Conservation (phyloP, 371 early-diverging fungal genomes). For the Astathelohania contejeani region DNA sequence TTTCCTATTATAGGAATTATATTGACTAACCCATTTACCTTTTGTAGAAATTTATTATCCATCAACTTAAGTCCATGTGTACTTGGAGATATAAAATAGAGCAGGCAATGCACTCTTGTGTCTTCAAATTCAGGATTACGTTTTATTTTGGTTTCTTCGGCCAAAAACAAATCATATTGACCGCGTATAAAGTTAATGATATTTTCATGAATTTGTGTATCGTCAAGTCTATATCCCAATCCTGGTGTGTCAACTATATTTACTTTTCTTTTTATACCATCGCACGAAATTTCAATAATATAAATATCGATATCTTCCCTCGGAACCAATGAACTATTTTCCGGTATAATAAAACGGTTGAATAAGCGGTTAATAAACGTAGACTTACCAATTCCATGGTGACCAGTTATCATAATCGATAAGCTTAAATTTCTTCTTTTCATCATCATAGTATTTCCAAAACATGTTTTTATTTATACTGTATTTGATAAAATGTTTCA, state of each 20-base stretch:
- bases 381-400: conserved; percentile 39
- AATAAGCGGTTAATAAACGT: conserved; percentile 46
- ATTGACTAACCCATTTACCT: conserved; percentile 38
- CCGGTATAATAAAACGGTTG: conserved; percentile 22
- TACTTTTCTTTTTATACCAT: conserved; percentile 35
- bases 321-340: neutral
- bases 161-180: conserved; percentile 44
- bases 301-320: conserved; percentile 33
- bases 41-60: conserved; percentile 46
- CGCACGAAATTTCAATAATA: conserved; percentile 39
- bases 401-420: conserved; percentile 40
- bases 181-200: conserved; percentile 40
- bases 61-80: conserved; percentile 38
- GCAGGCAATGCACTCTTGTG: conserved; percentile 44
- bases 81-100: conserved; percentile 44
- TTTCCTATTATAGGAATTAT: conserved; percentile 50
- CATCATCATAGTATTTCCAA: conserved; percentile 22
- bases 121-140: conserved; percentile 49
- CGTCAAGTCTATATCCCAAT: conserved; percentile 31
- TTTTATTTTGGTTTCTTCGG: conserved; percentile 49
- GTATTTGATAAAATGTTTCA: neutral
- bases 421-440: conserved; percentile 30
- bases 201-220: conserved; percentile 23
- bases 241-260: conserved; percentile 45
- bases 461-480: neutral